Percentiles rank a stretch among this genome's conserved stretches.
Evolutionary conservation across 306 rosid species (phyloP).

Genomic region (Crataegus laevigata): DNA sequence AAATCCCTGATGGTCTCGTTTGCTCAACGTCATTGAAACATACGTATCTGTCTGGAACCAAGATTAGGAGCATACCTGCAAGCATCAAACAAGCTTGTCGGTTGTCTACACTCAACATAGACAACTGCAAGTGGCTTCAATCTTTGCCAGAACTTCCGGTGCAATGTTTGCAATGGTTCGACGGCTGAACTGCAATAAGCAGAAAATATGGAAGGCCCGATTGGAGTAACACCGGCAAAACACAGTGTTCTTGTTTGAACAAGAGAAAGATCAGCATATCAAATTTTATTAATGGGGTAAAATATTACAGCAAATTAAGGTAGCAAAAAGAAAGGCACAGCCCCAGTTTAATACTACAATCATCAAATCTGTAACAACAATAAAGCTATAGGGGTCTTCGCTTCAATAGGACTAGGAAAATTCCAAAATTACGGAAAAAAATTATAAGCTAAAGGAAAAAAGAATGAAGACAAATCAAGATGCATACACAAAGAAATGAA

Average conservation of each 20-base stretch:
- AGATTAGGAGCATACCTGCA: no score
- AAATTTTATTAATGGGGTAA: not conserved
- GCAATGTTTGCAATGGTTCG: no score
- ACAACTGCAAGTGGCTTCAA: not conserved
- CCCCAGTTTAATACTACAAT: conserved; percentile 13
- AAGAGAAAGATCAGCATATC: not conserved
- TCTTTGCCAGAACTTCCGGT: no score
- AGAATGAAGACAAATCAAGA: not conserved
- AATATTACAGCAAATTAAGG: not conserved
- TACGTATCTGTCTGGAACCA: no score
- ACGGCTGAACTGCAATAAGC: no score
- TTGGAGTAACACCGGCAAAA: no score
- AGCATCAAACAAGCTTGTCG: not conserved
- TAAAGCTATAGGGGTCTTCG: not conserved
- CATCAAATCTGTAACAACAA: not conserved
- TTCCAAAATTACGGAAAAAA: not conserved
- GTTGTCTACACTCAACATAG: not conserved
- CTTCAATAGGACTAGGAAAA: conserved; percentile 3
- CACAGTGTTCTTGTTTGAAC: not conserved
- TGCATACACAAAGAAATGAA: conserved; percentile 39
- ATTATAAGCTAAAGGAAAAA: not conserved
- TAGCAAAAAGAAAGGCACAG: not conserved
- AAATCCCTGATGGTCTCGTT: no score
- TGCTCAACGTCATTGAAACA: no score
- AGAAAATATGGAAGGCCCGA: rapidly evolving